These are phyloP conservation scores for Populus tremula DNA, from an alignment of 345 rosid species.

Conservation along the genomic window DNA sequence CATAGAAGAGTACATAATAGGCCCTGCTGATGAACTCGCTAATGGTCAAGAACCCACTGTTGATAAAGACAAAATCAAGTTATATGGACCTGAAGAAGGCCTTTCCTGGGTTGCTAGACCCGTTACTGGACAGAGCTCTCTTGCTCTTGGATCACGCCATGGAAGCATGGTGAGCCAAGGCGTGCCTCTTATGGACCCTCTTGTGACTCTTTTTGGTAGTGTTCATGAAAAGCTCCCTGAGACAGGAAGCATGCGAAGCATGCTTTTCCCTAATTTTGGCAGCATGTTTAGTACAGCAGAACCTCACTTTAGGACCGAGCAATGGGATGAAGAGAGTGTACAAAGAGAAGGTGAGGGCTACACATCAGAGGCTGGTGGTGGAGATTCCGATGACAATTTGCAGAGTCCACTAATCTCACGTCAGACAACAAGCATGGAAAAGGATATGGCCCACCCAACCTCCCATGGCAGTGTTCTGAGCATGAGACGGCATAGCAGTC, in stretches of 20 bases:
- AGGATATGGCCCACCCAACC: conserved; percentile 60
- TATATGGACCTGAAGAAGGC: conserved; percentile 78
- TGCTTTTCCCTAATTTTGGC: conserved; percentile 74
- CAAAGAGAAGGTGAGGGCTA: conserved; percentile 68
- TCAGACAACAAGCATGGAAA: conserved; percentile 79
- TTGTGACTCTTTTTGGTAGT: conserved; percentile 83
- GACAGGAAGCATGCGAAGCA: conserved; percentile 71
- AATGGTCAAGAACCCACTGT: conserved; percentile 47
- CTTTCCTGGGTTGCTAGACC: conserved; percentile 89
- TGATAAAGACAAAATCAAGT: conserved; percentile 64
- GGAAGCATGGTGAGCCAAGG: conserved; percentile 76
- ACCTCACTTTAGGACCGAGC: conserved; percentile 53
- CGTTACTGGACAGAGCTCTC: conserved; percentile 74
- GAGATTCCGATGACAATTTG: conserved; percentile 75
- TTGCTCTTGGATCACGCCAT: conserved; percentile 64
- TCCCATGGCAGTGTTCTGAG: conserved; percentile 57
- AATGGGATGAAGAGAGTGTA: conserved; percentile 88
- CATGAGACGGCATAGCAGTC: conserved; percentile 71
- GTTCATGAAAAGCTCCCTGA: conserved; percentile 89
- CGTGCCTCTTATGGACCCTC: conserved; percentile 77
- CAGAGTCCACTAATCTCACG: conserved; percentile 87
- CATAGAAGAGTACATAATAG: conserved; percentile 83
- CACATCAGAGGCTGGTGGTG: conserved; percentile 51
- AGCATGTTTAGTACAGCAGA: conserved; percentile 84
- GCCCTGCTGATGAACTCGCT: conserved; percentile 62